Evolutionary conservation across 176 grass and related monocot genomes (phyloP), one percentile per base, ranked within the genome.

Genomic region (Pontederia crassipes): DNA sequence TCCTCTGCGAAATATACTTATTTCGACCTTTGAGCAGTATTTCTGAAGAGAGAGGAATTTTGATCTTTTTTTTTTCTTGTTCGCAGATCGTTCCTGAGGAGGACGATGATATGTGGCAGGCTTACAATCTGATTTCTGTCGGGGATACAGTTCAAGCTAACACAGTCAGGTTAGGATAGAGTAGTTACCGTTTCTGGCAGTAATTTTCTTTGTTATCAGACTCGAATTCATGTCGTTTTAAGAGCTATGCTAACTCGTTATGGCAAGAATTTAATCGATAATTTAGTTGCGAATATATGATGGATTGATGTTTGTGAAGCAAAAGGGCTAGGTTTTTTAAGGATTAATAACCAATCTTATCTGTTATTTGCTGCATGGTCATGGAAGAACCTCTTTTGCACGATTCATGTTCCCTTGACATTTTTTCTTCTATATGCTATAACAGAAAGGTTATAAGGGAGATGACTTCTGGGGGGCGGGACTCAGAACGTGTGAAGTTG

Each of bases 31-130:
- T 7, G 6, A 40, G 32, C 32, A 40, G 32, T 40, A 40, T 4
- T 40, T 40, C 32, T 40, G 32, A 40, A 40, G 32, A 40, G 3
- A 4, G 32, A 40, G 32, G 32, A 40, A 40, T 40, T 40, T 40
- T 40, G 32, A 24, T 24, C 20, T 40, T 40, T 7, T 40, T 40
- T 40, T 49, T 57, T 8, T 45, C 18, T 72, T 52, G 13, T 4
- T 2, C 14, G 65, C 69, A 97, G 81, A 59, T 97, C 57, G 17
- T 91, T 27, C 93, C 87, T 35, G 81, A 85, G 69, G 87, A 97
- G 66, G 93, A 97, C 12, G 93, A 97, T 16, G 93, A 97, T 77
- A 65, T 97, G 84, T 88, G 93, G 93, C 84, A 97, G 59, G 78
- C 79, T 29, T 97, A 91, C 74, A 88, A 88, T 67, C 87, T 97